Conservation (phyloP, 495 filamentous ascomycete genomes). For the Aspergillus sclerotiicarbonarius region DNA sequence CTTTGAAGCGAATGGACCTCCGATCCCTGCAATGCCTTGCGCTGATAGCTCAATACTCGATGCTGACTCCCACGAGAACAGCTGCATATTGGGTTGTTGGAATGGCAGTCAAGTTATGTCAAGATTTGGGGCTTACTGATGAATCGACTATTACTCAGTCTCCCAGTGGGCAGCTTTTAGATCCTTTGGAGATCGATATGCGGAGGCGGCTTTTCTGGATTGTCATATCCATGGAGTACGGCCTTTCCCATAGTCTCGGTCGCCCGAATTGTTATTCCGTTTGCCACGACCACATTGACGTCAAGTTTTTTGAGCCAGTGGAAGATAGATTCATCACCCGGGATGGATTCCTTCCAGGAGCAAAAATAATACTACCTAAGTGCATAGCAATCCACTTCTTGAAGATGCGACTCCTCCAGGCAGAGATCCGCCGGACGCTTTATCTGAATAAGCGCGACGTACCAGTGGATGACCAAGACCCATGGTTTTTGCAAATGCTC, state of each 20-base stretch:
- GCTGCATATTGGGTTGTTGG: constrained; percentile 91
- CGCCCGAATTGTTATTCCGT: constrained; percentile 80
- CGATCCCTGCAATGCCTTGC: constrained; percentile 87
- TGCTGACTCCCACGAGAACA: constrained; percentile 84
- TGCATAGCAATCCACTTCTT: constrained; percentile 87
- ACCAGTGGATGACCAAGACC: constrained; percentile 71
- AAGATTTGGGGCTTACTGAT: constrained; percentile 79
- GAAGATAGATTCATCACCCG: constrained; percentile 77
- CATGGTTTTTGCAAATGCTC: constrained; percentile 82
- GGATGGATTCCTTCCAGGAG: constrained; percentile 68
- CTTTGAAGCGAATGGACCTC: constrained; percentile 76
- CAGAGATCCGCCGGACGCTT: constrained; percentile 78
- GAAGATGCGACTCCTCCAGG: constrained; percentile 83
- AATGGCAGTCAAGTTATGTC: constrained; percentile 77
- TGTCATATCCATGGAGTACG: constrained; percentile 79
- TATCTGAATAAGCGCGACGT: constrained; percentile 76
- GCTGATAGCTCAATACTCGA: constrained; percentile 85
- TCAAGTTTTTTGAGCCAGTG: constrained; percentile 73
- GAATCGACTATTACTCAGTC: constrained; percentile 75
- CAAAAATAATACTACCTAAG: constrained; percentile 69
- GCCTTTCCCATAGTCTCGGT: constrained; percentile 81
- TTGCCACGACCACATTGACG: constrained; percentile 73
- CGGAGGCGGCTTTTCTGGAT: constrained; percentile 84
- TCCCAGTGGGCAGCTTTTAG: constrained; percentile 42
- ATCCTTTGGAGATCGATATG: constrained; percentile 80